Conservation (phyloP, 2,329 filamentous ascomycete species). For the Nannizziopsis barbatae region DNA sequence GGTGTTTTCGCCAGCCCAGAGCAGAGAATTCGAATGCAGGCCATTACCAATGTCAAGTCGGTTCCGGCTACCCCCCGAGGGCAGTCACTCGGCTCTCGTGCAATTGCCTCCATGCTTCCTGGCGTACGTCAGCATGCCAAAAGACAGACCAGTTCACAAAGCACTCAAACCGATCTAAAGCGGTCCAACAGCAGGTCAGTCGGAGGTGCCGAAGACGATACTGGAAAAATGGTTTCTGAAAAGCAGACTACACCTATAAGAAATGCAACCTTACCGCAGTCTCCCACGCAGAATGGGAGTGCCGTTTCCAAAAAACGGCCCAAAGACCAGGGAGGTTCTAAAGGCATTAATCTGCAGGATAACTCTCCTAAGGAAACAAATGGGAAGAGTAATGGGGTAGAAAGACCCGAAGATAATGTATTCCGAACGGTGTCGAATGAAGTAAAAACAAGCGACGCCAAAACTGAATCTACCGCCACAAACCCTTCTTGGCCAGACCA, state of each 20-base stretch:
- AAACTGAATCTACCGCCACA: background rate
- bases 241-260: too few relatives aligned
- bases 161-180: background rate
- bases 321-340: background rate
- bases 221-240: too few relatives aligned
- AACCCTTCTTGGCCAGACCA: background rate
- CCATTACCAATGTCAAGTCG: background rate
- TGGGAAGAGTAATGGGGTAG: background rate
- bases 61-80: background rate
- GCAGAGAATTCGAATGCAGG: background rate
- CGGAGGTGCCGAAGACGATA: too few relatives aligned
- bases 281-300: too few relatives aligned
- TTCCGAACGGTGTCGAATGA: background rate
- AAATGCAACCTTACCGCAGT: too few relatives aligned
- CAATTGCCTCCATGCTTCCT: background rate
- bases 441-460: background rate
- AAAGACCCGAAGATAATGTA: background rate
- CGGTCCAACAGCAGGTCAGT: too few relatives aligned
- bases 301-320: background rate
- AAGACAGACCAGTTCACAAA: background rate
- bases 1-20: background rate
- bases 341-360: too few relatives aligned
- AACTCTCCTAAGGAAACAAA: background rate
- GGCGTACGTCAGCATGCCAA: background rate
- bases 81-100: conserved; percentile 6